Base-by-base conservation (phyloP, 768 basidiomycete species). In the Psilocybe cyanescens region DNA sequence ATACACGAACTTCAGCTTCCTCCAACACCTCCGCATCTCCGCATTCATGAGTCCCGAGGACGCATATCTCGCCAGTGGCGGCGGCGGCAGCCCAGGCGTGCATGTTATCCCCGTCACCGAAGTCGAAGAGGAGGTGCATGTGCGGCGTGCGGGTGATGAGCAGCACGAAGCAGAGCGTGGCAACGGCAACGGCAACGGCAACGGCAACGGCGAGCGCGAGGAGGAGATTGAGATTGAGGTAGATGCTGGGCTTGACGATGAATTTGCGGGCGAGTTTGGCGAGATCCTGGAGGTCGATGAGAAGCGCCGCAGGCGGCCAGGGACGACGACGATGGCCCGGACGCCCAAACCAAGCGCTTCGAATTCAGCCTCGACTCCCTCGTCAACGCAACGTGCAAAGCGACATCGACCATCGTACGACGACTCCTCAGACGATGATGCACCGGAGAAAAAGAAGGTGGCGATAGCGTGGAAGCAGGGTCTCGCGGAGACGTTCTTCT, bases 401-500 rank as follows among this genome's bases (percentile, higher is more conserved):
- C 41, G 3, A 4, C 41, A n/a, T 17, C 7, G 8, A n/a, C 1
- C 41, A 12, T 5, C 41, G 41, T 3, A 39, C 47, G 46, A 39
- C n/a, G 57, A 24, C 33, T 47, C 45, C 28, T 45, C 28, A 28
- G 62, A 67, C 41, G 54, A 57, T 9, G 12, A 51, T 41, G n/a
- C 52, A 16, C 29, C 46, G 31, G 63, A 59, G 9, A 55, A 60
- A 55, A 65, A 61, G 33, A 64, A 62, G 19, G 60, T 61, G 5
- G 66, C 62, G 29, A 71, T 68, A 12, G 57, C 59, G 33, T 64
- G 63, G 24, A 70, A 67, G 49, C 67, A 68, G 48, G 80, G 79
- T 58, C 76, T 95, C 47, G 90, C 94, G n/a, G 94, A 97, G 75
- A 89, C 89, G 12, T 92, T 84, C 71, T 92, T 87, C 79, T 86